Percentiles rank a stretch among this genome's conserved stretches.
Evolutionary conservation across 108 stramenopile species (phyloP).

Genomic region (Nitzschia sp.): DNA sequence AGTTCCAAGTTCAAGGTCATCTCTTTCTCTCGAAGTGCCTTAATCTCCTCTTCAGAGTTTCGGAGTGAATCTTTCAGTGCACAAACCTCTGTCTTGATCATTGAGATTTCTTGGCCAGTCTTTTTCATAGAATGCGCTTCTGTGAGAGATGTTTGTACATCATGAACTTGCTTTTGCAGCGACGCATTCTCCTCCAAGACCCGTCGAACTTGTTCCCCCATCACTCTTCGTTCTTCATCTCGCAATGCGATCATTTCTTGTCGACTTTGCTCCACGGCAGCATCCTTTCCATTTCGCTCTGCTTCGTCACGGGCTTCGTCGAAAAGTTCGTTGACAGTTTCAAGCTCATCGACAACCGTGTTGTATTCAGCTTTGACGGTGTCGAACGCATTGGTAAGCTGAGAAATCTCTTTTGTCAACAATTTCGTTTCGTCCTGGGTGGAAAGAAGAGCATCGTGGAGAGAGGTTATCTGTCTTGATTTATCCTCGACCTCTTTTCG

Average conservation of each 20-base stretch:
- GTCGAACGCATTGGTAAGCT: slow-evolving; percentile 51
- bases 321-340: slow-evolving; percentile 57
- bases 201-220: slow-evolving; percentile 3
- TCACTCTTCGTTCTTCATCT: slow-evolving; percentile 13
- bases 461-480: slow-evolving; percentile 20
- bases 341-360: slow-evolving; percentile 60
- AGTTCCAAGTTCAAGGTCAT: slow-evolving; percentile 2
- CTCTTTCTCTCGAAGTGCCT: slow-evolving; percentile 34
- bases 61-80: background rate
- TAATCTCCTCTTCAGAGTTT: slow-evolving; percentile 9
- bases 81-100: background rate
- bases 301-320: slow-evolving; percentile 59
- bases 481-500: slow-evolving; percentile 17
- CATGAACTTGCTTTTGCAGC: slow-evolving; percentile 10
- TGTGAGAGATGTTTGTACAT: background rate
- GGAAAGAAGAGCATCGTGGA: slow-evolving; percentile 50
- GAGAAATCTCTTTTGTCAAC: slow-evolving; percentile 52
- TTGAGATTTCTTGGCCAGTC: background rate
- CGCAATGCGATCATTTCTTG: slow-evolving; percentile 29
- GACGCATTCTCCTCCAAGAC: slow-evolving; percentile 5
- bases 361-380: slow-evolving; percentile 67
- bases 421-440: slow-evolving; percentile 38
- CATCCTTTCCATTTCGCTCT: slow-evolving; percentile 31
- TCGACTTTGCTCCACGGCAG: slow-evolving; percentile 21
- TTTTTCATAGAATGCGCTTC: slow-evolving; percentile 2